Evolutionary conservation across 169 alveolate species (phyloP).

Genomic region (Cryptosporidium xiaoi): DNA sequence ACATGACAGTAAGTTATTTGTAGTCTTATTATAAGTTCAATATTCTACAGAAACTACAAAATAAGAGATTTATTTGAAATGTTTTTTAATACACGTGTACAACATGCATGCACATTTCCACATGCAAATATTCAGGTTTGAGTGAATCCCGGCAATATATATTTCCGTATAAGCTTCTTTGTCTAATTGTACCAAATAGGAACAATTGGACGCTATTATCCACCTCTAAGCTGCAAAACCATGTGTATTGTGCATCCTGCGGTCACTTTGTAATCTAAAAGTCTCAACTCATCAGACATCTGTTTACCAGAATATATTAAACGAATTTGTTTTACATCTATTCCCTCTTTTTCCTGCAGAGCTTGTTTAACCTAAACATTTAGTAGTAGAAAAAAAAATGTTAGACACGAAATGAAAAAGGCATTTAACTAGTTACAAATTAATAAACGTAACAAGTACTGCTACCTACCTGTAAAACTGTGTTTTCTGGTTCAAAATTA

Average conservation of each 20-base stretch:
- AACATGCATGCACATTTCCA: neutral
- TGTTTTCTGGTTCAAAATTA: conserved; percentile 94
- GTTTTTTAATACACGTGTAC: neutral
- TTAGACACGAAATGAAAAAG: neutral
- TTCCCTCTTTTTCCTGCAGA: conserved; percentile 94
- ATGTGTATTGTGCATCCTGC: conserved; percentile 96
- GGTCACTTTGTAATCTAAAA: conserved; percentile 90
- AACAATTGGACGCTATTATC: conserved; percentile 31
- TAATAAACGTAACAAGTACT: neutral
- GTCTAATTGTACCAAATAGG: neutral
- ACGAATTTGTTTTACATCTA: conserved; percentile 89
- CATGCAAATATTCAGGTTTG: neutral
- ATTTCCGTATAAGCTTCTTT: no score
- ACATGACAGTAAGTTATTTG: no score
- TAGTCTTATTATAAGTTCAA: no score
- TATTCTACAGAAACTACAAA: no score
- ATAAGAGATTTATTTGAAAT: no score
- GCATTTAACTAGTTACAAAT: no score
- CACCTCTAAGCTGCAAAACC: conserved; percentile 95
- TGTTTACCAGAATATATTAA: conserved; percentile 92
- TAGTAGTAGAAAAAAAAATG: neutral
- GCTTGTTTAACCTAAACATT: conserved; percentile 84
- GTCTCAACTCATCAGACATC: conserved; percentile 89
- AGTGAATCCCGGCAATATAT: no score
- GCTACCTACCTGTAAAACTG: conserved; percentile 87